A percentile compares a stretch with the other conserved stretches of the same genome.
Conservation (phyloP, 2,329 filamentous ascomycete genomes). For the Hypoxylon sp. region DNA sequence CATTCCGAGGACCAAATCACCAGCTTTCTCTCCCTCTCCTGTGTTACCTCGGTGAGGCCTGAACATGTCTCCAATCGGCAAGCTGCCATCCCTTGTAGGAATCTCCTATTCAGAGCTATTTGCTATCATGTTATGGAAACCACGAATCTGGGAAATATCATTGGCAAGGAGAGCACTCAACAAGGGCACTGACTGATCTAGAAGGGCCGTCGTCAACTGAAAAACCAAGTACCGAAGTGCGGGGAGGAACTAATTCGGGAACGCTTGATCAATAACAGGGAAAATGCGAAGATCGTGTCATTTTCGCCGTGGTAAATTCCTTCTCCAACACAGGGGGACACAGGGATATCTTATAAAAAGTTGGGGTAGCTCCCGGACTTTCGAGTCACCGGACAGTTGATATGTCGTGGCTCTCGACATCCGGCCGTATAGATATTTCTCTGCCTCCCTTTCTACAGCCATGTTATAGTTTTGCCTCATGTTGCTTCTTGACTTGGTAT, state of each 20-base stretch:
- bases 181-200: slow-evolving; percentile 9
- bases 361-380: slow-evolving; percentile 33
- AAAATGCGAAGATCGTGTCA: slow-evolving; percentile 36
- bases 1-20: neutral
- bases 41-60: neutral
- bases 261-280: slow-evolving; percentile 31
- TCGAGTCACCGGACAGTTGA: neutral
- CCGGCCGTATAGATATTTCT: neutral
- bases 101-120: slow-evolving; percentile 4
- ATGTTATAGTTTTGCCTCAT: neutral
- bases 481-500: neutral
- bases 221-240: slow-evolving; percentile 50
- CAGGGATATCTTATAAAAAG: slow-evolving; percentile 27
- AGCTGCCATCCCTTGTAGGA: slow-evolving; percentile 4
- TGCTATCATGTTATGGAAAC: neutral
- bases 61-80: slow-evolving; percentile 5
- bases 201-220: slow-evolving; percentile 18
- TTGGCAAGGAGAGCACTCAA: slow-evolving; percentile 7
- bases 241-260: slow-evolving; percentile 43
- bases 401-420: neutral
- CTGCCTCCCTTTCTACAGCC: neutral
- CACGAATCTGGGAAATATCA: neutral
- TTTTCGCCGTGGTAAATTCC: slow-evolving; percentile 23
- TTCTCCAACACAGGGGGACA: slow-evolving; percentile 18
- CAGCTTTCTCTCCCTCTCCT: neutral